These are phyloP conservation scores for Trichosporon asahii DNA, from an alignment of 1,284 basidiomycete genomes.

Conservation along the genomic window DNA sequence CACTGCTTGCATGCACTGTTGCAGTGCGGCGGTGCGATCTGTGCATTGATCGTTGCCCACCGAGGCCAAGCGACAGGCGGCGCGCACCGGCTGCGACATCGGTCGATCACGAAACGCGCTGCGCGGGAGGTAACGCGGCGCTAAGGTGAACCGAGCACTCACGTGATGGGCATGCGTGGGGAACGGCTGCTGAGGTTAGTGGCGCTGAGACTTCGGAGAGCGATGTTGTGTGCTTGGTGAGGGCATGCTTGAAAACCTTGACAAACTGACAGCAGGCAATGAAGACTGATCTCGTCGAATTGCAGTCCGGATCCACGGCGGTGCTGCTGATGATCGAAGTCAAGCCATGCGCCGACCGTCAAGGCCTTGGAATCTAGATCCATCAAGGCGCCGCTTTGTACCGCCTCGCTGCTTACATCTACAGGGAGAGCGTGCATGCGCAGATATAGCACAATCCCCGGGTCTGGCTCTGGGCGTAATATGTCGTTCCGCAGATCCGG, in stretches of 20 bases:
- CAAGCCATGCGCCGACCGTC: not conserved
- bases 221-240: too few species aligned
- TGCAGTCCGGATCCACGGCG: too few species aligned
- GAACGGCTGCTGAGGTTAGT: not conserved
- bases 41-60: not conserved
- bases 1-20: not conserved
- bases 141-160: not conserved
- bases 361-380: not conserved
- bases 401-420: not conserved
- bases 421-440: not conserved
- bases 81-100: not conserved
- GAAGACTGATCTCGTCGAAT: not conserved
- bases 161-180: not conserved
- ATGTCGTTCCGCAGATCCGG: not conserved
- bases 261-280: not conserved
- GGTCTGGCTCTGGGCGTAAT: not conserved
- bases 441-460: not conserved
- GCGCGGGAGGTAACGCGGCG: not conserved
- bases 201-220: not conserved
- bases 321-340: not conserved
- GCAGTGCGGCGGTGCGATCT: not conserved
- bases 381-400: not conserved
- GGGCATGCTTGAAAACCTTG: too few species aligned
- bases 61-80: not conserved
- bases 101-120: not conserved